These are phyloP conservation scores for Candida sphagnicola DNA, from an alignment of 805 yeast species.

Conservation along the genomic window DNA sequence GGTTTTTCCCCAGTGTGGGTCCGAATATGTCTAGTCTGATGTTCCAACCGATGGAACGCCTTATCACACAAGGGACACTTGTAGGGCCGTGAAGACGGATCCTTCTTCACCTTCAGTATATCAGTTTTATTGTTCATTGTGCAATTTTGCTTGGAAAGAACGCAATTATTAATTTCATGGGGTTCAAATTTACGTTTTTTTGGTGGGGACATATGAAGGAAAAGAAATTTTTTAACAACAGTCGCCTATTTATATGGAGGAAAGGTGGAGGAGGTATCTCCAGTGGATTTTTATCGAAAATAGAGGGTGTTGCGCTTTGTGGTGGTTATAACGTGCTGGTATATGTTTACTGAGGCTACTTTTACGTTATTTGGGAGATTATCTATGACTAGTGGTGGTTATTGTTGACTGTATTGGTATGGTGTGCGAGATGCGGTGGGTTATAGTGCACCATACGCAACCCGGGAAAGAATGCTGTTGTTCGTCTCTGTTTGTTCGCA, in stretches of 20 bases:
- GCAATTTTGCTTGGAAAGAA: background rate
- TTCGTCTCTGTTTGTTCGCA: no score
- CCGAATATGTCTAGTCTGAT: conserved; percentile 85
- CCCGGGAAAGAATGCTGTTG: no score
- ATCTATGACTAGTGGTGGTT: no score
- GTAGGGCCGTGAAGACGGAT: conserved; percentile 58
- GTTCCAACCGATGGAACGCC: conserved; percentile 85
- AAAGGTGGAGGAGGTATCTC: conserved; percentile 3
- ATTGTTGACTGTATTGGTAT: no score
- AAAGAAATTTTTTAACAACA: background rate
- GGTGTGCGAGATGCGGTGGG: no score
- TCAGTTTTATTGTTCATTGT: conserved; percentile 7
- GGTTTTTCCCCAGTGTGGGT: conserved; percentile 95
- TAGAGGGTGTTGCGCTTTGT: no score
- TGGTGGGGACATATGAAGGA: conserved; percentile 1
- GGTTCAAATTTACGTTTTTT: background rate
- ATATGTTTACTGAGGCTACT: no score
- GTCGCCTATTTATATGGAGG: background rate
- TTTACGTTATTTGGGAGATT: no score
- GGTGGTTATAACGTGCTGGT: no score
- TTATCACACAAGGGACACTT: conserved; percentile 80
- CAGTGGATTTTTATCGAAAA: no score
- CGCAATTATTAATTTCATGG: background rate
- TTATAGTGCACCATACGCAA: no score
- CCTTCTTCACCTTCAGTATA: conserved; percentile 11